phyloP scores from a whole-genome alignment of 2,329 filamentous ascomycete genomes.

The Monosporascus cannonballus region DNA sequence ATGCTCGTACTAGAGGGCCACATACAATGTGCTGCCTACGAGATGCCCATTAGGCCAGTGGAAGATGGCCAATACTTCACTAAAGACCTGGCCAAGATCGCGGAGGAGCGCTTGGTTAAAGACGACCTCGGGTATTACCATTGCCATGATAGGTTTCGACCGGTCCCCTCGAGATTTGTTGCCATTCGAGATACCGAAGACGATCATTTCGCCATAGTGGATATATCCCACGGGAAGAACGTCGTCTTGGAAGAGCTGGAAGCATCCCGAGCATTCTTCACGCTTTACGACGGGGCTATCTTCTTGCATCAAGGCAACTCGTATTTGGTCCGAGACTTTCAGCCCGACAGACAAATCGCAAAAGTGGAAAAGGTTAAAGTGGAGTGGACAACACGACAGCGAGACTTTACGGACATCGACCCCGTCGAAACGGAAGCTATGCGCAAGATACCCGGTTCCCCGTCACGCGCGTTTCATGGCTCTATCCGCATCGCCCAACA shows the following conservation, averaged over 20 bases:
- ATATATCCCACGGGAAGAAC: slow-evolving; percentile 78
- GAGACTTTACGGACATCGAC: slow-evolving; percentile 91
- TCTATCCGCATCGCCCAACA: slow-evolving; percentile 78
- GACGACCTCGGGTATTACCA: slow-evolving; percentile 83
- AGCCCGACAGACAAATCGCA: slow-evolving; percentile 72
- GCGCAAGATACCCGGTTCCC: slow-evolving; percentile 57
- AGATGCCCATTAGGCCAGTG: slow-evolving; percentile 81
- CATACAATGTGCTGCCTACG: slow-evolving; percentile 88
- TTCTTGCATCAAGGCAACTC: slow-evolving; percentile 94
- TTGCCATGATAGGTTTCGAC: slow-evolving; percentile 81
- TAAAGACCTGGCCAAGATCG: slow-evolving; percentile 62
- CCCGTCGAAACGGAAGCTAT: slow-evolving; percentile 88
- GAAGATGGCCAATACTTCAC: slow-evolving; percentile 79
- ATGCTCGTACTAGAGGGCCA: slow-evolving; percentile 90
- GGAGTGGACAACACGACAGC: slow-evolving; percentile 89
- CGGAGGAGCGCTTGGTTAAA: slow-evolving; percentile 63
- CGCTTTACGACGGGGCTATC: slow-evolving; percentile 93
- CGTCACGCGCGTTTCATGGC: slow-evolving; percentile 75
- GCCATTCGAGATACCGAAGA: slow-evolving; percentile 84
- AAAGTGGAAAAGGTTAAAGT: slow-evolving; percentile 85
- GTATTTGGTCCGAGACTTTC: slow-evolving; percentile 87
- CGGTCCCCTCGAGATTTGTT: slow-evolving; percentile 75
- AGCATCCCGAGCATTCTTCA: slow-evolving; percentile 89
- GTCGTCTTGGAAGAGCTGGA: slow-evolving; percentile 92
- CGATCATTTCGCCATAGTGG: slow-evolving; percentile 89